Evolutionary conservation across 2,329 filamentous ascomycete species (phyloP), one percentile per base, ranked within the genome.

Genomic region (Aspergillus udagawae): DNA sequence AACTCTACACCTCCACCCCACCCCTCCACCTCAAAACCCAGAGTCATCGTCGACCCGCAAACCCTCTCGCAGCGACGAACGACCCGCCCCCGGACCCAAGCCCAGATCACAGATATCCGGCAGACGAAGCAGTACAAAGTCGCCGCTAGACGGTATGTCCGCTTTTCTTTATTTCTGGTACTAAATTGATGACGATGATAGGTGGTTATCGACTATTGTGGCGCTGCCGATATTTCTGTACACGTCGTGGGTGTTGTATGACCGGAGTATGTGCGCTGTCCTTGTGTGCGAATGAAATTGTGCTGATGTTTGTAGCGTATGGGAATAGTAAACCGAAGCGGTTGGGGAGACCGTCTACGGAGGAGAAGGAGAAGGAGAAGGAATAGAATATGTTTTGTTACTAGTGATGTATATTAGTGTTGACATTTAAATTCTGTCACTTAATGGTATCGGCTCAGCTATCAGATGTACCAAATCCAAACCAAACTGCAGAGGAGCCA

Each of bases 81-180:
- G 12, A 47, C 54, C 9, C 61, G 41, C 17, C 60, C 60, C 10
- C 49, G 27, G 3, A 12, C 42, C 23, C 29, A 32, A 32, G 29
- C 29, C 29, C 12, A 14, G 12, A 50, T 52, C 21, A 51, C 60
- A 23, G 73, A 77, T 64, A 72, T 77, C 44, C 71, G 72, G 48
- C 61, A 75, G 57, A 77, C 75, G n/a, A 73, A 70, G 54, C 70
- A 73, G 61, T 77, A 77, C 60, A 76, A 75, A 57, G 55, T 60
- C 57, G 70, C 71, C 58, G 71, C 73, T 27, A 67, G 75, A 51
- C 67, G 67, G 75, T 77, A 63, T 10, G 28, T 4, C 10, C 3
- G 3, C 28, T 29, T 10, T 12, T 29, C 4, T 12, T 10, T 29
- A 12, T 7, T 29, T 12, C 12, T 9, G 9, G 28, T 29, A 27